Conservation (phyloP, 257 asterid genomes). For the Solanum chilense region DNA sequence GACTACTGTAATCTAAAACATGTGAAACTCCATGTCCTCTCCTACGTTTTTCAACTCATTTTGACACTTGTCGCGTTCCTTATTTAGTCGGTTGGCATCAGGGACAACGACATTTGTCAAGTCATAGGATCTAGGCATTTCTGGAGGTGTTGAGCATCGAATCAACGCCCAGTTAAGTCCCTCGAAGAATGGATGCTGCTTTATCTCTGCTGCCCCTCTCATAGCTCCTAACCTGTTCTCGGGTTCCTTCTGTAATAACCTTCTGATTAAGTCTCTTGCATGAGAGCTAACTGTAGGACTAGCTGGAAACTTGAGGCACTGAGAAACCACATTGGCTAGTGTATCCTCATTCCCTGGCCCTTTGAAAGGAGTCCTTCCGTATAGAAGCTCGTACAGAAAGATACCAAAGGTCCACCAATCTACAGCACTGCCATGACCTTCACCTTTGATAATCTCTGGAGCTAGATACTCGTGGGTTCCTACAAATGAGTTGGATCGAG, state of each 20-base stretch:
- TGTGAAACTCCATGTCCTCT: slow-evolving; percentile 21
- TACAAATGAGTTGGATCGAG: slow-evolving; percentile 65
- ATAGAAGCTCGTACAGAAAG: slow-evolving; percentile 47
- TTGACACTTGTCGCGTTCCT: slow-evolving; percentile 2
- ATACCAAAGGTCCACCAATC: slow-evolving; percentile 79
- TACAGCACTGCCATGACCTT: slow-evolving; percentile 68
- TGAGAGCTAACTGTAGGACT: slow-evolving; percentile 31
- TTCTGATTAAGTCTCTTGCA: slow-evolving; percentile 53
- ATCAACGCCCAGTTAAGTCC: slow-evolving; percentile 67
- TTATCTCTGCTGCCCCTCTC: slow-evolving; percentile 58
- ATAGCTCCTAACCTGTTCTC: slow-evolving; percentile 39
- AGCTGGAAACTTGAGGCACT: slow-evolving; percentile 57
- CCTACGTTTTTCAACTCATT: slow-evolving; percentile 8
- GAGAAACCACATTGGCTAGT: slow-evolving; percentile 46
- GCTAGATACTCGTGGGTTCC: slow-evolving; percentile 75
- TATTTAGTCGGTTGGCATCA: background rate
- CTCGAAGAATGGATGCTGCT: slow-evolving; percentile 51
- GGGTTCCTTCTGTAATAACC: slow-evolving; percentile 52
- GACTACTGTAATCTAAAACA: slow-evolving; percentile 12
- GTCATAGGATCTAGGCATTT: slow-evolving; percentile 19
- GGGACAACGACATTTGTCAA: background rate
- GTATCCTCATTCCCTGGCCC: slow-evolving; percentile 54
- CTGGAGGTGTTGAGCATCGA: slow-evolving; percentile 58
- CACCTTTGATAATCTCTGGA: slow-evolving; percentile 70
- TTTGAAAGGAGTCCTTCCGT: slow-evolving; percentile 58